Percentiles rank a stretch among this genome's conserved stretches.
Evolutionary conservation across 257 asterid species (phyloP).

Genomic region (Sherardia arvensis): DNA sequence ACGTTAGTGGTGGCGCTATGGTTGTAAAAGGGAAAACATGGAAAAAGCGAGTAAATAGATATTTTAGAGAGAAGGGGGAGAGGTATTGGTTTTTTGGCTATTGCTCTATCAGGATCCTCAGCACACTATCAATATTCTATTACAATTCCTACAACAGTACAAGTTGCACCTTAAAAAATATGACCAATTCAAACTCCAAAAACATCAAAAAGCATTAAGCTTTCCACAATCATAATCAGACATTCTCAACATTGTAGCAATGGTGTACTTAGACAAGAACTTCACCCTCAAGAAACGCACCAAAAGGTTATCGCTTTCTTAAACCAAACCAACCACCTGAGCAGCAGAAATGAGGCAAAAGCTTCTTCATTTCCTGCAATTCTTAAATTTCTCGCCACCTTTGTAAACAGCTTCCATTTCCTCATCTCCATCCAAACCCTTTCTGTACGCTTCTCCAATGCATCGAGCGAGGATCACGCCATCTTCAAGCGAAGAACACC

Average conservation of each 20-base stretch:
- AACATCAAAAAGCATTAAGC: not conserved
- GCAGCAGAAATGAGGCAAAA: constrained; percentile 1
- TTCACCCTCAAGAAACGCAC: not conserved
- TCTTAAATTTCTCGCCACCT: not conserved
- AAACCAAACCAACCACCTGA: not conserved
- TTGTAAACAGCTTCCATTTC: not conserved
- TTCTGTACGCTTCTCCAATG: not conserved
- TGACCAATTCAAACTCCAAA: not conserved
- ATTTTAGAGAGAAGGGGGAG: no score
- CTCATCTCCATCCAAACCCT: not conserved
- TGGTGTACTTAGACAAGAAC: not conserved
- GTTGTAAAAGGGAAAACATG: no score
- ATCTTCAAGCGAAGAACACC: not conserved
- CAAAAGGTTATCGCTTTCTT: not conserved
- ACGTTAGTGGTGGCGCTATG: no score
- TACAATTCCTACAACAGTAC: no score
- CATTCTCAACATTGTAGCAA: not conserved
- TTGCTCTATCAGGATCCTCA: no score
- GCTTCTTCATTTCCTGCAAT: constrained; percentile 3
- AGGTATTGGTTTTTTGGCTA: no score
- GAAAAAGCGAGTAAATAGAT: no score
- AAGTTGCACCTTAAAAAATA: not conserved
- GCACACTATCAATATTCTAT: no score
- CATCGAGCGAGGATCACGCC: not conserved
- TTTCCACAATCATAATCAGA: constrained; percentile 5